phyloP scores from a whole-genome alignment of 2,329 filamentous ascomycete genomes.

The Paraphaeosphaeria sporulosa region DNA sequence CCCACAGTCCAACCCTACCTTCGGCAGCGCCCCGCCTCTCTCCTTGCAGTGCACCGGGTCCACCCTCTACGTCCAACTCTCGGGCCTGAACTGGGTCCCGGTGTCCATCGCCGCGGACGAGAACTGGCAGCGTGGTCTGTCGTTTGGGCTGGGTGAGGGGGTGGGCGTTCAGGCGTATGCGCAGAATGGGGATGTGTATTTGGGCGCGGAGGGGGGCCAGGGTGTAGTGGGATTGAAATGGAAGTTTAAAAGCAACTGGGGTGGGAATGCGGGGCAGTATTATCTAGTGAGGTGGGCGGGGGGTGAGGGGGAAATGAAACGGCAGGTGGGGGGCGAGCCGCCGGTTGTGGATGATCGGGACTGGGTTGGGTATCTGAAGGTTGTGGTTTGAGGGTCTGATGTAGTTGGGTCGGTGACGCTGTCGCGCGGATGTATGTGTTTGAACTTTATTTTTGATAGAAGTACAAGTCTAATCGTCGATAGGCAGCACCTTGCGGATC shows the following conservation, averaged over 20 bases:
- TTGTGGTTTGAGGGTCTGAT: slow-evolving; percentile 1
- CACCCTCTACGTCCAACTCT: slow-evolving; percentile 9
- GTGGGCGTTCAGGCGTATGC: slow-evolving; percentile 15
- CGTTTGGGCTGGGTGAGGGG: slow-evolving; percentile 13
- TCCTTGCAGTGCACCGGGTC: slow-evolving; percentile 14
- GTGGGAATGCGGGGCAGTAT: slow-evolving; percentile 25
- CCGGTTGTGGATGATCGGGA: slow-evolving; percentile 21
- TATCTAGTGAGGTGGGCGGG: slow-evolving; percentile 18
- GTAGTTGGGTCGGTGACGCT: no score
- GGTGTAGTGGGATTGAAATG: slow-evolving; percentile 3
- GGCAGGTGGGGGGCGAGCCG: slow-evolving; percentile 7
- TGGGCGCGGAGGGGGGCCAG: slow-evolving; percentile 12
- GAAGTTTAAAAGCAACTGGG: slow-evolving; percentile 22
- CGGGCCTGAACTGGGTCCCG: background rate
- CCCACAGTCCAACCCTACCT: slow-evolving; percentile 7
- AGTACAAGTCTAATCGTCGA: slow-evolving; percentile 12
- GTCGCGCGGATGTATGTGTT: no score
- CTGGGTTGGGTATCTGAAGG: slow-evolving; percentile 20
- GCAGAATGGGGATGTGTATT: slow-evolving; percentile 14
- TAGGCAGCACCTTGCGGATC: slow-evolving; percentile 16
- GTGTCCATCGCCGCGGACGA: slow-evolving; percentile 16
- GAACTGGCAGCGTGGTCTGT: slow-evolving; percentile 19
- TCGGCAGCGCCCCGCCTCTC: background rate
- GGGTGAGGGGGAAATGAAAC: slow-evolving; percentile 2
- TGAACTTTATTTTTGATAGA: no score